Conservation (phyloP, 2,329 filamentous ascomycete genomes). For the Juglanconis oblonga region DNA sequence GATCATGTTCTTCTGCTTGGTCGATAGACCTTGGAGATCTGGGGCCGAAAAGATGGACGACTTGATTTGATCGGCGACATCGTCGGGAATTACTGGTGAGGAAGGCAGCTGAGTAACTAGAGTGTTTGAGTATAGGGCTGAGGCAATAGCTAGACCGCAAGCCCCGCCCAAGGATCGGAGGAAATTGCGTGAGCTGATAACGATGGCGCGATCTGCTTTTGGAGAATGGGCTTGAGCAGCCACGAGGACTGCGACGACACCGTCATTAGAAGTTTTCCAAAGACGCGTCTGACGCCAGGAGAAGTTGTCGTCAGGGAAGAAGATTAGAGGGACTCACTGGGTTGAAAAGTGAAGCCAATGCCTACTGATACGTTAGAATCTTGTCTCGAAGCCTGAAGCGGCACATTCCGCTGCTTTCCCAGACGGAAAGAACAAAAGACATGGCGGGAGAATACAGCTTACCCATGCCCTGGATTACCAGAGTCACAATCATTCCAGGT, state of each 20-base stretch:
- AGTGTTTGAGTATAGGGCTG: slow-evolving; percentile 37
- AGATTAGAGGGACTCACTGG: slow-evolving; percentile 23
- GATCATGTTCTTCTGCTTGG: slow-evolving; percentile 1
- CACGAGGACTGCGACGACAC: slow-evolving; percentile 36
- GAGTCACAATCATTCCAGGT: slow-evolving; percentile 43
- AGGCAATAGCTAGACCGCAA: slow-evolving; percentile 55
- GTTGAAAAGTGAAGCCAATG: slow-evolving; percentile 47
- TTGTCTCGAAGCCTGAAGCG: too few relatives aligned
- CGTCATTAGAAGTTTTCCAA: too few relatives aligned
- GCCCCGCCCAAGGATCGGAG: slow-evolving; percentile 58
- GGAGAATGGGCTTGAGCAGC: slow-evolving; percentile 56
- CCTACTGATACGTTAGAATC: too few relatives aligned
- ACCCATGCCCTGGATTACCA: slow-evolving; percentile 49
- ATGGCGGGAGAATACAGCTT: too few relatives aligned
- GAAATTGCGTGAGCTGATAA: slow-evolving; percentile 63
- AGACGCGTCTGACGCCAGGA: not conserved
- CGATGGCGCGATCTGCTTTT: slow-evolving; percentile 56
- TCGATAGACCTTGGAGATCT: slow-evolving; percentile 31
- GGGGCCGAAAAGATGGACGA: slow-evolving; percentile 36
- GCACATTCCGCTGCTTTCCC: too few relatives aligned
- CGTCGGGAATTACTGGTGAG: slow-evolving; percentile 14
- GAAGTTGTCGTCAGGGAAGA: not conserved
- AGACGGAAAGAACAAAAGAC: too few relatives aligned
- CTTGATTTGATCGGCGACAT: slow-evolving; percentile 33
- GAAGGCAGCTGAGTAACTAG: slow-evolving; percentile 31